These are phyloP conservation scores for Arctostaphylos glauca DNA, from an alignment of 148 eudicot genomes.

Conservation along the genomic window DNA sequence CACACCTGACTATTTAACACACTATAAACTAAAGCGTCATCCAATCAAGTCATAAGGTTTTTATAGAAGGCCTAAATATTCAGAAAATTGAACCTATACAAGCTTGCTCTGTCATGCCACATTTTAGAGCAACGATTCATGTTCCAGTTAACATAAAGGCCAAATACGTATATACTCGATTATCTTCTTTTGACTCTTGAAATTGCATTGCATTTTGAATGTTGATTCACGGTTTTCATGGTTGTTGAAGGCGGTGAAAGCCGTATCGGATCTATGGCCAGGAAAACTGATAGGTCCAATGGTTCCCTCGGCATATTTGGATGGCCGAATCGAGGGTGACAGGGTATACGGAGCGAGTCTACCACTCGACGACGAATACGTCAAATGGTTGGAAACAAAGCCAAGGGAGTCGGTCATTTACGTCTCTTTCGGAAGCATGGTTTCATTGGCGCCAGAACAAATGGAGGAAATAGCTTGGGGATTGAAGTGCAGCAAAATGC, in stretches of 20 bases:
- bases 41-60: no score
- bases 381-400: constrained; percentile 41
- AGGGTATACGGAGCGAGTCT: constrained; percentile 48
- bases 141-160: no score
- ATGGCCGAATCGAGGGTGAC: constrained; percentile 49
- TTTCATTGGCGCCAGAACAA: constrained; percentile 40
- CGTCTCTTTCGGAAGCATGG: constrained; percentile 67
- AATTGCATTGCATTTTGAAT: no score
- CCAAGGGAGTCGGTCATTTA: constrained; percentile 43
- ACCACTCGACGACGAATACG: constrained; percentile 32
- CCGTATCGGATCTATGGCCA: constrained; percentile 35
- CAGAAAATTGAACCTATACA: no score
- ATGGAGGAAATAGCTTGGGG: constrained; percentile 48
- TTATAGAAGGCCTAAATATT: no score
- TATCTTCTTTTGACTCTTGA: no score
- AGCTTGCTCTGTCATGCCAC: no score
- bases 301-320: constrained; percentile 64
- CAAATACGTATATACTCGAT: no score
- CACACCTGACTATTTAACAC: no score
- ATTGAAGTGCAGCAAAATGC: constrained; percentile 20
- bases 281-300: constrained; percentile 66
- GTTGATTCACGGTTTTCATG: not conserved
- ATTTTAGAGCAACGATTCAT: no score
- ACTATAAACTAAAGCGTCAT: no score
- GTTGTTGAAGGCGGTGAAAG: constrained; percentile 25